Evolutionary conservation across 1,284 basidiomycete genomes (phyloP).

Genomic region (Xanthoconium separans): DNA sequence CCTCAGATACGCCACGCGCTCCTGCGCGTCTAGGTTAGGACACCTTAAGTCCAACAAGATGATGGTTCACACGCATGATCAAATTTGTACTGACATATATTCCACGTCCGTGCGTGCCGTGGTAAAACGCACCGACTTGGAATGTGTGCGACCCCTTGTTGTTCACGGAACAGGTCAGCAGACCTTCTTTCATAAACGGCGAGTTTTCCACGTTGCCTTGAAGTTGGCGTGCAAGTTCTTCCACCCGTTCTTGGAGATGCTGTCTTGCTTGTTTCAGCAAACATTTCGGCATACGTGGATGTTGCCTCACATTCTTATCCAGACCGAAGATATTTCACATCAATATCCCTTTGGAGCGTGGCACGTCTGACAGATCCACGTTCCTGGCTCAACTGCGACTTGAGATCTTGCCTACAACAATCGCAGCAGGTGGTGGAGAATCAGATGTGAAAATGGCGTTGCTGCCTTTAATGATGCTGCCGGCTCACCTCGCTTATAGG

Average conservation of each 20-base stretch:
- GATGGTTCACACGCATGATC: no score
- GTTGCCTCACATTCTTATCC: conserved; percentile 67
- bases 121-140: no score
- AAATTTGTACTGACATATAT: no score
- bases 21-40: no score
- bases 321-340: conserved; percentile 76
- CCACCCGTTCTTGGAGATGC: conserved; percentile 79
- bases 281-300: neutral
- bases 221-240: conserved; percentile 70
- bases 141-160: no score
- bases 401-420: conserved; percentile 80
- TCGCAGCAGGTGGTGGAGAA: conserved; percentile 73
- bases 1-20: no score
- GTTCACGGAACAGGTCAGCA: no score
- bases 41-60: no score
- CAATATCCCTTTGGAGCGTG: conserved; percentile 78
- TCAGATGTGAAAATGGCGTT: conserved; percentile 60
- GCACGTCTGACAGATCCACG: conserved; percentile 74
- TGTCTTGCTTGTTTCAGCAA: conserved; percentile 75
- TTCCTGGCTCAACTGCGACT: conserved; percentile 75
- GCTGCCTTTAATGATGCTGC: neutral
- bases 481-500: conserved; percentile 36
- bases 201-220: conserved; percentile 81
- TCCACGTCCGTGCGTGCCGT: no score
- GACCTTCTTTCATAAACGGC: conserved; percentile 81